phyloP scores from a whole-genome alignment of 73 alveolate genomes.

The Paramecium octaurelia region DNA sequence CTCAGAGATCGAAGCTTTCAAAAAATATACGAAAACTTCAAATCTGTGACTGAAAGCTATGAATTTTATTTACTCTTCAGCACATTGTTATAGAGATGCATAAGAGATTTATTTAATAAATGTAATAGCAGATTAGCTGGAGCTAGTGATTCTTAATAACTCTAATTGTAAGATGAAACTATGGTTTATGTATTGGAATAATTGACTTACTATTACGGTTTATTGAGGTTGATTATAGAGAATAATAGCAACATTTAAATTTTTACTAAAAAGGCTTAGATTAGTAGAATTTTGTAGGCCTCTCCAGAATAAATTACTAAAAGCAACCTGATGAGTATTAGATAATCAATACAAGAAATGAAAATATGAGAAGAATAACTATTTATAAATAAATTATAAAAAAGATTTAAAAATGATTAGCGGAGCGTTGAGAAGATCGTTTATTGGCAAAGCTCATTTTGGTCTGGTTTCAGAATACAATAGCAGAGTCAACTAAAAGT shows the following conservation, averaged over 20 bases:
- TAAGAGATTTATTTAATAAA: neutral
- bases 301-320: neutral
- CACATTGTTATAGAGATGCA: neutral
- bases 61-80: constrained; percentile 12
- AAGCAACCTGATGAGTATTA: neutral
- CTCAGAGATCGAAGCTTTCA: neutral
- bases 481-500: constrained; percentile 82
- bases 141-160: neutral
- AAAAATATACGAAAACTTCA: constrained; percentile 17
- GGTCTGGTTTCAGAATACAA: constrained; percentile 82
- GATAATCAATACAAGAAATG: neutral
- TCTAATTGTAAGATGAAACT: neutral
- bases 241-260: neutral
- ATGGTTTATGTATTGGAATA: constrained; percentile 21
- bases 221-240: neutral
- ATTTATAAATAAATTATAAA: neutral
- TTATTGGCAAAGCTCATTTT: constrained; percentile 53
- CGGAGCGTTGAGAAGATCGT: neutral
- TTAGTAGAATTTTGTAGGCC: neutral
- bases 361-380: neutral
- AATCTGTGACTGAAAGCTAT: neutral
- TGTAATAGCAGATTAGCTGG: neutral
- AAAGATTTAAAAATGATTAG: constrained; percentile 21
- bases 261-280: neutral
- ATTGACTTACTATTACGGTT: neutral